Conservation (phyloP, 495 filamentous ascomycete genomes). For the Sphaerosporella brunnea region DNA sequence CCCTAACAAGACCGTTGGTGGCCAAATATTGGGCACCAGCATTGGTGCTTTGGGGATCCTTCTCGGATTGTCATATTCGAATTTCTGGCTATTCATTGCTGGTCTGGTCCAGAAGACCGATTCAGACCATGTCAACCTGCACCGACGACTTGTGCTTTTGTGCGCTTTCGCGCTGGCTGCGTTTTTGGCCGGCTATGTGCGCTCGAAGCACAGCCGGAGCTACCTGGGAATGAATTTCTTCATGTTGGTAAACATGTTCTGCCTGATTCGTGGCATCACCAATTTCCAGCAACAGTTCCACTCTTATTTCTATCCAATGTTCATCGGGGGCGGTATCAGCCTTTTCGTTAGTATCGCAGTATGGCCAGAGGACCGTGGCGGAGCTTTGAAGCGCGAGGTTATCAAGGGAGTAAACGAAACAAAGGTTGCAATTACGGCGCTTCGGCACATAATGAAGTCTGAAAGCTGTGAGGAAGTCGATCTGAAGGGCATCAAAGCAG, state of each 20-base stretch:
- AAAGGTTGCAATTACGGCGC: constrained; percentile 11
- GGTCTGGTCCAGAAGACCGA: constrained; percentile 11
- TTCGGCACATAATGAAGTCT: constrained; percentile 5
- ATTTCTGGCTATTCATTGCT: constrained; percentile 17
- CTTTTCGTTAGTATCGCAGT: constrained; percentile 15
- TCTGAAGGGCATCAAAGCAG: constrained; percentile 12
- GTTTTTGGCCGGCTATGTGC: constrained; percentile 20
- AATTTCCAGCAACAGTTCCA: constrained; percentile 14
- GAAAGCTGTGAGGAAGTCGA: constrained; percentile 15
- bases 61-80: constrained; percentile 18
- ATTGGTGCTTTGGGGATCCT: constrained; percentile 17
- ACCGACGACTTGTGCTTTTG: constrained; percentile 18
- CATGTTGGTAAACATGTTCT: constrained; percentile 26
- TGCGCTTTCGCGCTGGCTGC: constrained; percentile 12
- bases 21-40: constrained; percentile 18
- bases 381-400: constrained; percentile 11
- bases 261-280: constrained; percentile 23
- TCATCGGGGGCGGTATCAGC: constrained; percentile 19
- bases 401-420: constrained; percentile 11
- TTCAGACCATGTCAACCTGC: constrained; percentile 6
- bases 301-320: constrained; percentile 22
- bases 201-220: constrained; percentile 19
- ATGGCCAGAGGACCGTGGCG: constrained; percentile 24
- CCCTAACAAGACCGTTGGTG: constrained; percentile 20
- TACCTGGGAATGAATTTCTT: constrained; percentile 18